Base-by-base conservation (phyloP, 108 stramenopile species). In the Stephanodiscus minutulus region DNA sequence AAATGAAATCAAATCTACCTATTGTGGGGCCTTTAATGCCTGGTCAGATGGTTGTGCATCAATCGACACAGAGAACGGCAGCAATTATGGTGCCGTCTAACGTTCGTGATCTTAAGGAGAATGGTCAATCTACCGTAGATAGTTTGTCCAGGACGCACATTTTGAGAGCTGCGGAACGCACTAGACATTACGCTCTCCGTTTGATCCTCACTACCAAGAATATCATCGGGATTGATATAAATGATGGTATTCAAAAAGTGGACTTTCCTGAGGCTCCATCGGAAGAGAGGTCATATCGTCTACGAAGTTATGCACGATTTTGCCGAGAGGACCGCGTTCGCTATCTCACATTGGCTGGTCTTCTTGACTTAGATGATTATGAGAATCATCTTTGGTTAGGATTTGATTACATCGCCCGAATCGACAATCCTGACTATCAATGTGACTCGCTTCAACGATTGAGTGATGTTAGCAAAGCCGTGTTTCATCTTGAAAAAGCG, bases 361-460 rank as follows among this genome's bases (percentile, higher is more conserved):
- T 78, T 4, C 63, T 78, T 62, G 77, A 78, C 37, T 54, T 58
- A 17, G 46, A 60, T 47, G 77, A 78, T 50, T 69, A 72, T 33
- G 77, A 78, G 60, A 78, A 58, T 18, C 77, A 78, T 18, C 55
- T 78, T 3, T 78, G 70, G 77, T 43, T 78, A 20, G 77, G 77
- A 1, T 78, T 72, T 61, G 66, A 78, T 41, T 78, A 78, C 49
- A 65, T 66, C 20, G 36, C 70, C 46, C 65, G 77, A 15, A 55
- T 71, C 5, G 68, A 68, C 53, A 61, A 72, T 46, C 66, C 70
- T 17, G 77, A 78, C 8, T 48, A 78, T 54, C 28, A 50, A 7
- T 70, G 52, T 12, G 70, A 66, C 33, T 21, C 54, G 6, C 31
- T 43, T 18, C 70, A 78, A 35, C 64, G 70, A 35, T 37, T 72